Percentiles rank a stretch among this genome's conserved stretches.
phyloP scores from a whole-genome alignment of 352 stramenopile genomes.

The Globisporangium camurandrum region DNA sequence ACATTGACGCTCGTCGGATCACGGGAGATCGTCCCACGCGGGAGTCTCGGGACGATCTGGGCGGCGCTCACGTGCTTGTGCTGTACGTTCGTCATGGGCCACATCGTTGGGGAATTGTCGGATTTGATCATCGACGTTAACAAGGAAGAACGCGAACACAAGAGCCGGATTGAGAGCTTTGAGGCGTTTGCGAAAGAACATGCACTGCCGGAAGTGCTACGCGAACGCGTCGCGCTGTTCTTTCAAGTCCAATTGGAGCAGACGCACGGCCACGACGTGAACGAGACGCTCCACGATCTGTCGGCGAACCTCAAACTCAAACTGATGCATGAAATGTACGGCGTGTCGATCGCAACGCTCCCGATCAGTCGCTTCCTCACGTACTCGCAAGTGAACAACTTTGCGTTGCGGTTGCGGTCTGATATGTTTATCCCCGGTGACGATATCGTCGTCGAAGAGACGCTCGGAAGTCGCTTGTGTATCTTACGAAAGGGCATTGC shows the following conservation, averaged over 20 bases:
- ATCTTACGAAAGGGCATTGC: constrained; percentile 46
- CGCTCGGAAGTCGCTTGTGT: constrained; percentile 45
- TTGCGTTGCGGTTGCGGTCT: constrained; percentile 47
- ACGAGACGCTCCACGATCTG: constrained; percentile 47
- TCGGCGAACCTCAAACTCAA: constrained; percentile 63
- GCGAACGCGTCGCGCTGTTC: constrained; percentile 48
- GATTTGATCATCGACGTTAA: constrained; percentile 69
- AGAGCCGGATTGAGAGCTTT: constrained; percentile 63
- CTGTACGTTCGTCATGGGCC: constrained; percentile 68
- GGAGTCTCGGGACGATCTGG: constrained; percentile 42
- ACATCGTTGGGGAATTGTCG: constrained; percentile 66
- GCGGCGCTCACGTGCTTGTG: constrained; percentile 44
- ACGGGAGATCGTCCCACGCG: constrained; percentile 41
- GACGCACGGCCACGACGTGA: constrained; percentile 34
- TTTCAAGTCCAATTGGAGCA: constrained; percentile 54
- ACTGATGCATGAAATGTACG: constrained; percentile 71
- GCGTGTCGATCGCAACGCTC: constrained; percentile 29
- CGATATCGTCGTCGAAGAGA: constrained; percentile 51
- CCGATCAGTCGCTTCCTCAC: constrained; percentile 58
- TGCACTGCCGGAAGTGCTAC: constrained; percentile 31
- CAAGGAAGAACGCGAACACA: constrained; percentile 68
- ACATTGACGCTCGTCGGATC: constrained; percentile 56
- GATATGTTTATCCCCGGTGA: constrained; percentile 71
- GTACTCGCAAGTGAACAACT: constrained; percentile 51
- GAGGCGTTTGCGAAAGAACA: constrained; percentile 66